Base-by-base conservation (phyloP, 2,329 filamentous ascomycete genomes). In the Aureobasidium sp. region DNA sequence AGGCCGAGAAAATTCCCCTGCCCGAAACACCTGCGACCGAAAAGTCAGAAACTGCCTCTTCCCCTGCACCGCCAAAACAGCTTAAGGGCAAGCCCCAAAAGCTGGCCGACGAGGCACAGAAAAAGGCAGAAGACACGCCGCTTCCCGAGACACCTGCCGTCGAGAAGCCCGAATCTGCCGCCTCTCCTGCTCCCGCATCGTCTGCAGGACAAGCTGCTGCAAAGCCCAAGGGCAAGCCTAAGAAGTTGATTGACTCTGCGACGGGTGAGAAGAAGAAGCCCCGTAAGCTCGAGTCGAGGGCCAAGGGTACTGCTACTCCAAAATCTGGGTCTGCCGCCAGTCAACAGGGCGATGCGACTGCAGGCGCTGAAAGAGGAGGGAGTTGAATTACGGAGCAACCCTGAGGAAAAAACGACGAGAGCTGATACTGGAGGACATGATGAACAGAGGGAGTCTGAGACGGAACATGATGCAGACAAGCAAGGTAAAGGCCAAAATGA, bases 231-330 rank as follows among this genome's bases (percentile, higher is more conserved):
- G 62, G 47, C 15, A 63, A 58, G 41, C 62, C 62, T 14, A 52
- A 47, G 37, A 63, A 63, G 37, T 27, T 63, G 37, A 15, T 53
- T 1, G 62, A 58, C 20, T 36, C 62, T 7, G 1, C 62, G 3
- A 63, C 52, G 9, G 61, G 53, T n/a, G 61, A 58, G 27, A 58
- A 53, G 37, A 58, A 62, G 47, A 58, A 62, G 47, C 52, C 60
- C 6, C 57, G 57, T 25, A 60, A 60, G 27, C 25, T 60, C 17
- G 44, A 60, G 20, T 42, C 57, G 2, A 60, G 45, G 42, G 22
- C 11, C 20, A 61, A 51, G 27, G 49, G 37, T 22, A 39, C 59
- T 6, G 20, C 49, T 41, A 55, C 59, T 11, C 37, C 48, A 15
- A 41, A 53, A n/a, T 53, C 49, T 11, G 49, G 41, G 2, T 62